phyloP scores from a whole-genome alignment of 1,284 basidiomycete genomes.

The Clitocybe nebularis region DNA sequence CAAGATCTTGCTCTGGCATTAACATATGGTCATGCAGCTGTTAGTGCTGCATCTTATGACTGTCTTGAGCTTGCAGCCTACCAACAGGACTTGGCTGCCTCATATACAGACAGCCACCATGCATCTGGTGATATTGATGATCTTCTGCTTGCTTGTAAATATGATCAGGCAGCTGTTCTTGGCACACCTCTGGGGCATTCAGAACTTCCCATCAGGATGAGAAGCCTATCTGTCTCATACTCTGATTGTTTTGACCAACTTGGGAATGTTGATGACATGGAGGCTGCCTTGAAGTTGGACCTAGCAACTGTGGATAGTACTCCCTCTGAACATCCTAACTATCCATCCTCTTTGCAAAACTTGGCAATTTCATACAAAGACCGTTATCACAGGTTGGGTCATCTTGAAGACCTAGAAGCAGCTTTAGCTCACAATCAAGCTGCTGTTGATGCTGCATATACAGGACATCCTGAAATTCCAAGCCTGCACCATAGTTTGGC shows the following conservation, averaged over 20 bases:
- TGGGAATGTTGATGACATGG: conserved; percentile 9
- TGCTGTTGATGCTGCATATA: conserved; percentile 1
- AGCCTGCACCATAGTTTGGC: conserved; percentile 8
- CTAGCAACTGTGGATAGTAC: conserved; percentile 7
- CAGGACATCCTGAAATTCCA: conserved; percentile 6
- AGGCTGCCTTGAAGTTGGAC: conserved; percentile 9
- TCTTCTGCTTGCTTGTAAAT: neutral
- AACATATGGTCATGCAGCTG: conserved; percentile 2
- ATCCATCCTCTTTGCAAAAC: conserved; percentile 3
- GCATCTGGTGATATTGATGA: conserved; percentile 1
- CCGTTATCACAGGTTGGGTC: neutral
- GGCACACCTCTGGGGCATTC: conserved; percentile 4
- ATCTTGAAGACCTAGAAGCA: conserved; percentile 1
- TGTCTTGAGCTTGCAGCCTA: conserved; percentile 5
- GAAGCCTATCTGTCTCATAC: conserved; percentile 5
- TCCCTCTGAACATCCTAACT: conserved; percentile 2
- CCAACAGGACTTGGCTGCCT: conserved; percentile 3
- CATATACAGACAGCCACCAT: conserved; percentile 2
- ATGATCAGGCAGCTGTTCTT: neutral
- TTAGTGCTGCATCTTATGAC: conserved; percentile 1
- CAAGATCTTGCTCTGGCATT: neutral
- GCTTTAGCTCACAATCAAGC: neutral
- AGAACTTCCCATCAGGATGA: conserved; percentile 3
- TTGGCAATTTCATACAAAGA: neutral
- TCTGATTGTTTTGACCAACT: neutral